phyloP scores from a whole-genome alignment of 2,329 filamentous ascomycete species.

The Arthrobotrys musiformis region DNA sequence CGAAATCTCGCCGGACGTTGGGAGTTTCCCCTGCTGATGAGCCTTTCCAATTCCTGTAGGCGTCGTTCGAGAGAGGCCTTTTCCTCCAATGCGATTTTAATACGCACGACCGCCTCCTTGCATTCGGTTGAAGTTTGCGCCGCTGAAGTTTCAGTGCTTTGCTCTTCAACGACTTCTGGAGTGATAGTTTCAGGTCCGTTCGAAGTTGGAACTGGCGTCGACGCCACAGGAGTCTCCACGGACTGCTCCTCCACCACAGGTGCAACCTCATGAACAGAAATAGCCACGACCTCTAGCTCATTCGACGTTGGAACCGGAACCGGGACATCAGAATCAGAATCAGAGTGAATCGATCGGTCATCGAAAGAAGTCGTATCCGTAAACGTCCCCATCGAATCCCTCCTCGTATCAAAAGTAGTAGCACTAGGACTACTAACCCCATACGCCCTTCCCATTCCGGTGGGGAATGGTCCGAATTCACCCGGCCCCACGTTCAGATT shows the following conservation, averaged over 20 bases:
- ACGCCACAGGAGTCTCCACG: not conserved
- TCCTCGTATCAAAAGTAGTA: constrained; percentile 32
- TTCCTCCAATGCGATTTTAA: constrained; percentile 47
- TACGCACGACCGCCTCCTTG: constrained; percentile 48
- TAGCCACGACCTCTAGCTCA: not conserved
- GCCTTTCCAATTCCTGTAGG: constrained; percentile 37
- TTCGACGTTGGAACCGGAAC: not conserved
- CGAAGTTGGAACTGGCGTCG: constrained; percentile 3
- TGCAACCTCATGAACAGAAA: not conserved
- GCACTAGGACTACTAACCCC: constrained; percentile 20
- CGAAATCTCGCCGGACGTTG: constrained; percentile 3
- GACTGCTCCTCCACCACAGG: not conserved
- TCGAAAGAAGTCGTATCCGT: constrained; percentile 38
- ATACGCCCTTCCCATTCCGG: constrained; percentile 24
- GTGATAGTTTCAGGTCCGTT: constrained; percentile 1
- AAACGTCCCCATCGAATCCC: constrained; percentile 28
- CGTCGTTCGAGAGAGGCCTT: constrained; percentile 44
- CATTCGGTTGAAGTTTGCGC: constrained; percentile 23
- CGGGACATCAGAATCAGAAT: not conserved
- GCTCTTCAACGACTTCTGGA: not conserved
- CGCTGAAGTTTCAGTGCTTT: not conserved
- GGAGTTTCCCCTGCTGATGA: constrained; percentile 33
- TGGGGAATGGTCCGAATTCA: constrained; percentile 15
- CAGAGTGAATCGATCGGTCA: constrained; percentile 1
- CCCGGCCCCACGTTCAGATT: constrained; percentile 18